phyloP scores from a whole-genome alignment of 768 basidiomycete species.

The Tubosaeta brunneosetosa region DNA sequence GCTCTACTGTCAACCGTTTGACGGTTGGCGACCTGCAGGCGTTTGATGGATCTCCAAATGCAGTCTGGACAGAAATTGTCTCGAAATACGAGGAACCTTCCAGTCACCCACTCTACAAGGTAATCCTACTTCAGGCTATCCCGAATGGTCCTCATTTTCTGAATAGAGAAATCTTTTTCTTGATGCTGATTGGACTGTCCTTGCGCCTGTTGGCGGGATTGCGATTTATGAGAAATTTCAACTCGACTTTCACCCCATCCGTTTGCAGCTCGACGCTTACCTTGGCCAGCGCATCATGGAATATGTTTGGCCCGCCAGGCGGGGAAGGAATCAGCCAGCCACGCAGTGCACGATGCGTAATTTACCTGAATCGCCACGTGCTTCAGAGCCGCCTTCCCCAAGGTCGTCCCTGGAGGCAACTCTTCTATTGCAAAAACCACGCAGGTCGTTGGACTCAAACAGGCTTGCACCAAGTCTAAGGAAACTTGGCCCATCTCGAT shows the following conservation, averaged over 20 bases:
- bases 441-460: constrained; percentile 31
- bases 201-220: constrained; percentile 93
- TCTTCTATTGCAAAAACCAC: constrained; percentile 30
- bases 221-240: constrained; percentile 82
- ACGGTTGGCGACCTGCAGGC: constrained; percentile 74
- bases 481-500: constrained; percentile 56
- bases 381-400: constrained; percentile 16
- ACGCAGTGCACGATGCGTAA: not conserved
- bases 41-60: constrained; percentile 79
- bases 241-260: constrained; percentile 78
- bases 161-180: constrained; percentile 67
- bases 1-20: constrained; percentile 76
- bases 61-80: constrained; percentile 84
- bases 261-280: constrained; percentile 79
- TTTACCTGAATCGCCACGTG: constrained; percentile 17
- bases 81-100: constrained; percentile 69
- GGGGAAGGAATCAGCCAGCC: constrained; percentile 23
- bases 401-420: constrained; percentile 53
- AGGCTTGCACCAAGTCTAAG: constrained; percentile 41
- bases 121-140: constrained; percentile 20
- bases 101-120: constrained; percentile 70
- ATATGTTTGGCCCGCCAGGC: constrained; percentile 78
- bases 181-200: constrained; percentile 71
- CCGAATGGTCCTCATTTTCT: constrained; percentile 5
- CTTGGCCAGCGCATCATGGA: constrained; percentile 80